phyloP scores from a whole-genome alignment of 2,329 filamentous ascomycete species.

The Fusarium newnesense region DNA sequence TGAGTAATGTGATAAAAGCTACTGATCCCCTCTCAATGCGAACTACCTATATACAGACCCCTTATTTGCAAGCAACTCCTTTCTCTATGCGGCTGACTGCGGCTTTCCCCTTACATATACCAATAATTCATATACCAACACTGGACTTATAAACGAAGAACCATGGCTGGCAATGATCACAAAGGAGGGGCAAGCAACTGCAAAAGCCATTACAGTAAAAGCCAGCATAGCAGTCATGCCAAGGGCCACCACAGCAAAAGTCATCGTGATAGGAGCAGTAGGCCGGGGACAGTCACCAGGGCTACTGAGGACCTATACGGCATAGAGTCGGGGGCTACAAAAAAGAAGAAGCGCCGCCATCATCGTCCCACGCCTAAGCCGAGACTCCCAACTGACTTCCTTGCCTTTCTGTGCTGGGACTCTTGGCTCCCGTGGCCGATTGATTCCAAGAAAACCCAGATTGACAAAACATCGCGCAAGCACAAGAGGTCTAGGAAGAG shows the following conservation, averaged over 20 bases:
- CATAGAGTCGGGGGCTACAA: background rate
- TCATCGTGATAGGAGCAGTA: background rate
- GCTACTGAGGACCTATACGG: background rate
- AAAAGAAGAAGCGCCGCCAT: background rate
- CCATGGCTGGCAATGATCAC: background rate
- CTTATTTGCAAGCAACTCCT: background rate
- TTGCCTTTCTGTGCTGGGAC: background rate
- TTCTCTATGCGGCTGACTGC: background rate
- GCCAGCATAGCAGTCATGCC: background rate
- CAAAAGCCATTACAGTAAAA: background rate
- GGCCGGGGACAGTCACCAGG: background rate
- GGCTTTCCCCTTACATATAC: background rate
- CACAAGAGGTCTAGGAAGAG: slow-evolving; percentile 7
- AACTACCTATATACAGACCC: slow-evolving; percentile 8
- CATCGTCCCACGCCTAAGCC: background rate
- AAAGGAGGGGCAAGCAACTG: background rate
- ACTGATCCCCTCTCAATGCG: slow-evolving; percentile 13
- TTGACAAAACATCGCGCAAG: background rate
- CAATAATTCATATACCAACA: background rate
- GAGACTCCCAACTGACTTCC: background rate
- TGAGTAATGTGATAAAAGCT: slow-evolving; percentile 12
- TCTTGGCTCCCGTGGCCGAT: background rate
- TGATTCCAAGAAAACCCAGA: background rate
- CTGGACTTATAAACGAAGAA: background rate
- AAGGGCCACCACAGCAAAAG: background rate